Base-by-base conservation (phyloP, 345 rosid genomes). In the Lumnitzera littorea region DNA sequence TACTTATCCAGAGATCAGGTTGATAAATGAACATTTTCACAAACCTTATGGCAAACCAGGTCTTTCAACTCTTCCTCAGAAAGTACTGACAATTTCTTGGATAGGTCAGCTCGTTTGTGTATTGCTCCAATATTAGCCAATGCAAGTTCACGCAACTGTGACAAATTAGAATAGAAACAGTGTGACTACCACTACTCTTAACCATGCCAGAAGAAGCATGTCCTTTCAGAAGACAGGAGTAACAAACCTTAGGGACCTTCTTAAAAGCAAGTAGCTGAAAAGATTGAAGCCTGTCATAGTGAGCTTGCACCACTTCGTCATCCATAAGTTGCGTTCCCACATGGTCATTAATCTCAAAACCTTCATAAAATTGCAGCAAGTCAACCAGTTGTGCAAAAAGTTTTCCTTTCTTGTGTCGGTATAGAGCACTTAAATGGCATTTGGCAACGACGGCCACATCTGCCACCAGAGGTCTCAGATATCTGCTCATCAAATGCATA, bases 311-410 rank as follows among this genome's bases (percentile, higher is more conserved):
- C 72, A 91, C 89, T 78, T 94, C 96, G 71, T 90, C 99, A 72
- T 94, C 99, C 17, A 83, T 83, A 71, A 94, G 71, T 56, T 94
- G 99, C 55, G 95, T 94, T 41, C 99, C 99, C 66, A 78, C 84
- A 63, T 90, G 97, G 74, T 94, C 99, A 72, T 94, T 88, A 56
- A 94, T 94, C 85, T 94, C 99, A 80, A 94, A 94, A 72, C 91
- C 87, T 77, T 94, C 99, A 59, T 94, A 94, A 67, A 87, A 90
- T 74, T 94, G 99, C 60, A 94, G 75, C 66, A 94, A 83, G 78
- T 94, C 99, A 62, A 90, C 99, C 66, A 94, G 78, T 47, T 94
- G 97, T 20, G 95, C 95, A 55, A 94, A 94, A 66, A 94, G 95
- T 67, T 83, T 90, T 64, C 99, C 99, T 50, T 84, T 87, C 57